Evolutionary conservation across 345 rosid genomes (phyloP), one percentile per base, ranked within the genome.

Genomic region (Carallia pectinifolia): DNA sequence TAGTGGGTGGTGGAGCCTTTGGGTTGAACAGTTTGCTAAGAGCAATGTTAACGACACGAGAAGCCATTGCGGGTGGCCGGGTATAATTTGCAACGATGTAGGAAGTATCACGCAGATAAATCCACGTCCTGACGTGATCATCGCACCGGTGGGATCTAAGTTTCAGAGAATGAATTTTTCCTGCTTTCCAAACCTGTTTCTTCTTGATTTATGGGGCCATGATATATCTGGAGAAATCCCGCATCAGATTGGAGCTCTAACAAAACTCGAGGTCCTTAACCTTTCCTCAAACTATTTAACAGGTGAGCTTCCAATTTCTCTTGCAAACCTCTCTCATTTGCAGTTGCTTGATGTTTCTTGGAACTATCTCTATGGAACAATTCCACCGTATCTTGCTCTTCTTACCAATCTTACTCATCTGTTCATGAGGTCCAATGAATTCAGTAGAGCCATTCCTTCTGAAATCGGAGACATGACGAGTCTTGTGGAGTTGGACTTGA

Each of bases 41-140:
- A 50, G 18, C 48, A 0, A 17, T 40, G 18, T 4, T 40, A 7
- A n/a, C 64, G 0, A 16, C 64, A 6, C 6, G 5, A 27, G 65
- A 1, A 1, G 19, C 13, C 76, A n/a, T 64, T 77, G 81, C 67
- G 17, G 2, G 2, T 77, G 77, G 81, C 52, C 30, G 7, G 60
- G 77, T 1, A 17, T 73, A 3, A 3, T 2, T 5, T 77, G 77
- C 60, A 30, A 61, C 39, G 0, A 8, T 0, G 61, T 8, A 58
- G 77, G 81, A 60, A 64, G 66, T 39, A 38, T 77, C 65, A 61
- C n/a, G 0, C 0, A 40, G 54, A 69, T 77, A 6, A 0, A 9
- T 7, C n/a, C 38, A n/a, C 37, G 16, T 63, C 6, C 53, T 3
- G 6, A 10, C 2, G 0, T 0, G 19, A 16, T 63, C 13, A 10